phyloP scores from a whole-genome alignment of 768 basidiomycete species.

The Mycena vitilis region DNA sequence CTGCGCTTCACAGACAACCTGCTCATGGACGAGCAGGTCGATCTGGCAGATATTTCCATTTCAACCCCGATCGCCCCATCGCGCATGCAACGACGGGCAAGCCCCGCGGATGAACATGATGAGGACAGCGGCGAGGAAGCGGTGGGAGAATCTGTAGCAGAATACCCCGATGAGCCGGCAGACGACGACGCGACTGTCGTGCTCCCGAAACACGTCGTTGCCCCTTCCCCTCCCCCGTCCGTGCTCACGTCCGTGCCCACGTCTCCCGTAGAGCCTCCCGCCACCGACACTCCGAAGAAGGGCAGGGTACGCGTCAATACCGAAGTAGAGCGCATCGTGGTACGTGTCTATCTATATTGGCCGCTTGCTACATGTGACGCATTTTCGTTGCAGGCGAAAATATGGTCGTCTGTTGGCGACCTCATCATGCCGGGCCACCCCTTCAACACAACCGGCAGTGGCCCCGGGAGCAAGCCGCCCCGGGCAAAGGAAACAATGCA shows the following conservation, averaged over 20 bases:
- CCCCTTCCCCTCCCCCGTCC: not conserved
- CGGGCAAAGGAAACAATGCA: slow-evolving; percentile 74
- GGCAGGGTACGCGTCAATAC: slow-evolving; percentile 64
- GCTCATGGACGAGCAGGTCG: slow-evolving; percentile 71
- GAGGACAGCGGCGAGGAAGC: slow-evolving; percentile 13
- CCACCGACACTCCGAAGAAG: slow-evolving; percentile 38
- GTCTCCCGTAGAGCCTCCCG: slow-evolving; percentile 24
- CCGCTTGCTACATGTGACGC: slow-evolving; percentile 3
- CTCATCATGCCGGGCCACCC: slow-evolving; percentile 67
- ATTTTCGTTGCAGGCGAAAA: slow-evolving; percentile 62
- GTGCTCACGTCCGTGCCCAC: not conserved
- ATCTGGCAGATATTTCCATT: slow-evolving; percentile 63
- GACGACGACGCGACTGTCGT: slow-evolving; percentile 33
- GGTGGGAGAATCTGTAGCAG: slow-evolving; percentile 1
- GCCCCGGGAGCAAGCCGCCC: slow-evolving; percentile 54
- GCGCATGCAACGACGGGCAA: slow-evolving; percentile 17
- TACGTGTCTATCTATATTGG: slow-evolving; percentile 46
- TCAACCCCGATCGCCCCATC: slow-evolving; percentile 52
- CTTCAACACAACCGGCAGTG: slow-evolving; percentile 48
- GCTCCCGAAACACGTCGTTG: slow-evolving; percentile 18
- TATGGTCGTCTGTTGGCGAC: slow-evolving; percentile 76
- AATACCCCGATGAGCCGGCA: not conserved
- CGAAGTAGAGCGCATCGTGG: slow-evolving; percentile 74
- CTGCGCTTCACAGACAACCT: slow-evolving; percentile 74
- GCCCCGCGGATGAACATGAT: not conserved